Evolutionary conservation across 2,329 filamentous ascomycete species (phyloP).

Genomic region (Arthrobotrys pseudoclavata): DNA sequence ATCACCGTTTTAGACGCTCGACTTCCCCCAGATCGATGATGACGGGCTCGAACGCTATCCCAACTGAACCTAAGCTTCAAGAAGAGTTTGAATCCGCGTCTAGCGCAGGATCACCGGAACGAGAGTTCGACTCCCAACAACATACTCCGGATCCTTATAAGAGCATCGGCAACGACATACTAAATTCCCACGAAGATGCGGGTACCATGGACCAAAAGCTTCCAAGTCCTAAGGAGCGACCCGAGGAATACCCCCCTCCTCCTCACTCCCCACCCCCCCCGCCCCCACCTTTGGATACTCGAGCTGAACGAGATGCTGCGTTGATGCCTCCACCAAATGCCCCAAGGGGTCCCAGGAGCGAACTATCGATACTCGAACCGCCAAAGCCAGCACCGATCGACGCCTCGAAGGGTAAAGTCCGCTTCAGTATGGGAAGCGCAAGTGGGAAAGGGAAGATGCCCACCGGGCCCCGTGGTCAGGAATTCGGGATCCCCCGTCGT

Average conservation of each 20-base stretch:
- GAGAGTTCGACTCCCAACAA: slow-evolving; percentile 21
- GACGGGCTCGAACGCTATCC: slow-evolving; percentile 26
- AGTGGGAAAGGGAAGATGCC: slow-evolving; percentile 43
- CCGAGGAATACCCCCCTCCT: slow-evolving; percentile 27
- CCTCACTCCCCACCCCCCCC: slow-evolving; percentile 34
- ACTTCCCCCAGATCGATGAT: slow-evolving; percentile 20
- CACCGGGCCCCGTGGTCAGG: slow-evolving; percentile 46
- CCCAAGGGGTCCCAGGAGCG: slow-evolving; percentile 43
- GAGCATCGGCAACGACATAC: not conserved
- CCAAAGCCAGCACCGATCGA: slow-evolving; percentile 50
- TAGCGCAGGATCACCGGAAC: slow-evolving; percentile 34
- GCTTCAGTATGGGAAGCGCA: slow-evolving; percentile 43
- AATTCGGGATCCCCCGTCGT: slow-evolving; percentile 45
- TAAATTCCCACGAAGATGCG: not conserved
- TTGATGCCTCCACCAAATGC: slow-evolving; percentile 57
- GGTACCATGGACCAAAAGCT: not conserved
- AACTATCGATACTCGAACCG: slow-evolving; percentile 22
- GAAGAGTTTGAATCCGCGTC: slow-evolving; percentile 47
- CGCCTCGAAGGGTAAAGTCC: slow-evolving; percentile 50
- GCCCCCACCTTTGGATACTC: slow-evolving; percentile 43
- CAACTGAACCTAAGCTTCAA: slow-evolving; percentile 17
- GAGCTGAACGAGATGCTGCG: slow-evolving; percentile 51
- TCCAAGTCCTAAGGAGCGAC: slow-evolving; percentile 11
- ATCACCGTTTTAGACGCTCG: slow-evolving; percentile 24
- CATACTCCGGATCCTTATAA: slow-evolving; percentile 28